Evolutionary conservation across 2,329 filamentous ascomycete genomes (phyloP).

Genomic region (Nemania bipapillata): DNA sequence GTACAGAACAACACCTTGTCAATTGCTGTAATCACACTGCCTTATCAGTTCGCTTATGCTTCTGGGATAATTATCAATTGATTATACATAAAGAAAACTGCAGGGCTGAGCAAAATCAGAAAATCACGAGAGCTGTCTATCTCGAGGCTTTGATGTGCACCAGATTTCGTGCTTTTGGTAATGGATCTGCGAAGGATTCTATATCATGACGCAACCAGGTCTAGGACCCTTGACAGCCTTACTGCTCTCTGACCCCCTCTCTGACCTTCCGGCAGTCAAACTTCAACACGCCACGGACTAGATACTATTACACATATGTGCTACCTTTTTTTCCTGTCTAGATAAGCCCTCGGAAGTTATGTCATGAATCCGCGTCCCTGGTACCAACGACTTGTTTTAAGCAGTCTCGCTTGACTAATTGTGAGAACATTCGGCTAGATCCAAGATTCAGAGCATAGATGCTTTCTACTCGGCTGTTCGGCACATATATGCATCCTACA

Average conservation of each 20-base stretch:
- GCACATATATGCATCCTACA: not conserved
- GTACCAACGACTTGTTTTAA: not conserved
- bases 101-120: not conserved
- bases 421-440: not conserved
- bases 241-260: not conserved
- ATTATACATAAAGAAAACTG: constrained; percentile 7
- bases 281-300: not conserved
- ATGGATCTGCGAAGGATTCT: constrained; percentile 34
- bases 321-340: not conserved
- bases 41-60: not conserved
- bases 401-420: not conserved
- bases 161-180: not conserved
- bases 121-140: not conserved
- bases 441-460: not conserved
- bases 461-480: too few species aligned
- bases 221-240: not conserved
- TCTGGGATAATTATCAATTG: not conserved
- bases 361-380: not conserved
- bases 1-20: too few species aligned
- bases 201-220: constrained; percentile 26
- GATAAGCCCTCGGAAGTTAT: not conserved
- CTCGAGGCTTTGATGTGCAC: constrained; percentile 20
- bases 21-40: not conserved
- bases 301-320: not conserved
- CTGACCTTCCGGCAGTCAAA: not conserved